Evolutionary conservation across 768 basidiomycete species (phyloP).

Genomic region (Calocera cornea): DNA sequence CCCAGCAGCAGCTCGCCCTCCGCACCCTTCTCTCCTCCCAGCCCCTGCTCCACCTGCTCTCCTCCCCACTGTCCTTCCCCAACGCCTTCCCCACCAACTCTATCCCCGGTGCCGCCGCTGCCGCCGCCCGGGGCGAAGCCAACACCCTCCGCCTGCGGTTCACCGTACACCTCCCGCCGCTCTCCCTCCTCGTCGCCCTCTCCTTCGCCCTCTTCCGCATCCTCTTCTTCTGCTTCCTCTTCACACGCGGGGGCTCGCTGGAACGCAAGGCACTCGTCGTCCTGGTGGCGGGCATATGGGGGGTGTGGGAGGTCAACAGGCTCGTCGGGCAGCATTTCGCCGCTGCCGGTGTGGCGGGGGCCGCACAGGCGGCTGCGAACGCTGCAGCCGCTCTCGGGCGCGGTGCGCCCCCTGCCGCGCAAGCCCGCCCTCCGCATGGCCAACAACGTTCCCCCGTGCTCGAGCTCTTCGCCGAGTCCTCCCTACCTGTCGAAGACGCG

Average conservation of each 20-base stretch:
- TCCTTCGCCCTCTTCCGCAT: not conserved
- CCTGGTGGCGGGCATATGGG: not conserved
- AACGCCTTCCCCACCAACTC: no score
- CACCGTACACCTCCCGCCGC: not conserved
- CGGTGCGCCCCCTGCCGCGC: not conserved
- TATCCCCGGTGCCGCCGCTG: not conserved
- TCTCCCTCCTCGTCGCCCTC: not conserved
- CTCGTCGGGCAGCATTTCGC: not conserved
- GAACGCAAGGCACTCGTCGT: not conserved
- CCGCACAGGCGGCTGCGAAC: not conserved
- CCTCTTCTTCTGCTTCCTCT: not conserved
- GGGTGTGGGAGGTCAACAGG: not conserved
- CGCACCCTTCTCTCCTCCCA: slow-evolving; percentile 1
- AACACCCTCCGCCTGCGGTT: not conserved
- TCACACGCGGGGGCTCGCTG: not conserved
- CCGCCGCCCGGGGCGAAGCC: not conserved
- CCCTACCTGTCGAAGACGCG: not conserved
- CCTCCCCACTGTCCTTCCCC: not conserved
- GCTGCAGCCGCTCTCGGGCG: not conserved
- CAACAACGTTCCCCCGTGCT: not conserved
- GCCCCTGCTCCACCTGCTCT: not conserved
- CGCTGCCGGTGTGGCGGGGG: not conserved
- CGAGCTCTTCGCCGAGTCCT: not conserved
- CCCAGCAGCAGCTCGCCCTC: not conserved
- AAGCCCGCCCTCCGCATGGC: not conserved